Conservation (phyloP, 2,329 filamentous ascomycete genomes). For the Ceratocystis smalleyi region DNA sequence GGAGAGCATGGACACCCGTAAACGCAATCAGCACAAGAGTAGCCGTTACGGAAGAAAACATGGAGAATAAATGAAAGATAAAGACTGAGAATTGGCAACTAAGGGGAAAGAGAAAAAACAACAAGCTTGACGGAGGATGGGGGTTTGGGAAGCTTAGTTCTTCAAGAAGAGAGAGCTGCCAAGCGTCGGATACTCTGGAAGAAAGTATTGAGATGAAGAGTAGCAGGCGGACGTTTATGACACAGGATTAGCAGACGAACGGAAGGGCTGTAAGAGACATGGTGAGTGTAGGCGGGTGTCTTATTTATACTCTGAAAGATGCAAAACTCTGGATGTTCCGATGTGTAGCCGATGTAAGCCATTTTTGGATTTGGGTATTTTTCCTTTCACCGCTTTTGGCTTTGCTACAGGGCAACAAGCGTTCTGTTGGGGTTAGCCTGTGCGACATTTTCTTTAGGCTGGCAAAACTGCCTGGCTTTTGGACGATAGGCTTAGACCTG, state of each 20-base stretch:
- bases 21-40: background rate
- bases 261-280: background rate
- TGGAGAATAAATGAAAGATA: background rate
- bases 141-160: background rate
- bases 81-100: background rate
- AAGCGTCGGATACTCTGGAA: background rate
- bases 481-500: too few species aligned
- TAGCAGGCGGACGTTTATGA: background rate
- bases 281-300: background rate
- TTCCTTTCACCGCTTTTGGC: background rate
- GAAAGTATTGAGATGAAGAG: background rate
- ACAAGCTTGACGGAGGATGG: background rate
- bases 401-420: background rate
- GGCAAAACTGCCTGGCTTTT: background rate
- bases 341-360: background rate
- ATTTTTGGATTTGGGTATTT: background rate
- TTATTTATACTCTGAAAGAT: background rate
- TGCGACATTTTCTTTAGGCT: background rate
- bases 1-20: constrained; percentile 1
- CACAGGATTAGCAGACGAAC: background rate
- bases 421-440: background rate
- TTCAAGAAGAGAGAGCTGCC: background rate
- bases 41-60: background rate
- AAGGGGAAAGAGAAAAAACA: background rate
- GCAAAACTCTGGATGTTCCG: background rate